Evolutionary conservation across 148 eudicot species (phyloP).

Genomic region (Fagopyrum tataricum): DNA sequence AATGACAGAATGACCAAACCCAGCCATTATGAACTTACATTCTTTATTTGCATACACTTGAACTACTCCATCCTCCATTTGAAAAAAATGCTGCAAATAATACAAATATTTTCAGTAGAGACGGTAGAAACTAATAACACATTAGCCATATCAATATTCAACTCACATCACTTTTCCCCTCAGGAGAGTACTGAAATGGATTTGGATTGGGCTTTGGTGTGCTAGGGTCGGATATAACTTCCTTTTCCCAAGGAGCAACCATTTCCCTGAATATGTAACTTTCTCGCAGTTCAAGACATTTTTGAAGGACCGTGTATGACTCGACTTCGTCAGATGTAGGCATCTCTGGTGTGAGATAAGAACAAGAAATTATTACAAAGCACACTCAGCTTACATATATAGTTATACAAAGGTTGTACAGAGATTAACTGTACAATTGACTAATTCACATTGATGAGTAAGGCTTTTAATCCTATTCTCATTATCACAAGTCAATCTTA

Average conservation of each 20-base stretch:
- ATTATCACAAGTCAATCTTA: background rate
- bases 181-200: constrained; percentile 64
- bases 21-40: constrained; percentile 41
- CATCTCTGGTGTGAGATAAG: constrained; percentile 38
- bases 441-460: background rate
- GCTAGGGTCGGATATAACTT: constrained; percentile 80
- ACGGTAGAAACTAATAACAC: background rate
- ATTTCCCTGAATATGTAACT: constrained; percentile 85
- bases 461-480: background rate
- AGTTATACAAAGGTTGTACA: background rate
- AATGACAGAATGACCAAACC: constrained; percentile 7
- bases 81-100: constrained; percentile 73
- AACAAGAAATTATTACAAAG: background rate
- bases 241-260: constrained; percentile 91
- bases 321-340: constrained; percentile 85
- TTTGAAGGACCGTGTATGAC: constrained; percentile 63
- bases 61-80: constrained; percentile 99
- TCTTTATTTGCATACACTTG: constrained; percentile 83
- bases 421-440: background rate
- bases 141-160: background rate
- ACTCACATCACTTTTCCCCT: constrained; percentile 72
- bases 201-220: constrained; percentile 77
- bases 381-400: background rate
- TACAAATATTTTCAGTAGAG: background rate
- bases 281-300: constrained; percentile 82